These are phyloP conservation scores for Calocybe gambosa DNA, from an alignment of 1,284 basidiomycete species.

Conservation along the genomic window DNA sequence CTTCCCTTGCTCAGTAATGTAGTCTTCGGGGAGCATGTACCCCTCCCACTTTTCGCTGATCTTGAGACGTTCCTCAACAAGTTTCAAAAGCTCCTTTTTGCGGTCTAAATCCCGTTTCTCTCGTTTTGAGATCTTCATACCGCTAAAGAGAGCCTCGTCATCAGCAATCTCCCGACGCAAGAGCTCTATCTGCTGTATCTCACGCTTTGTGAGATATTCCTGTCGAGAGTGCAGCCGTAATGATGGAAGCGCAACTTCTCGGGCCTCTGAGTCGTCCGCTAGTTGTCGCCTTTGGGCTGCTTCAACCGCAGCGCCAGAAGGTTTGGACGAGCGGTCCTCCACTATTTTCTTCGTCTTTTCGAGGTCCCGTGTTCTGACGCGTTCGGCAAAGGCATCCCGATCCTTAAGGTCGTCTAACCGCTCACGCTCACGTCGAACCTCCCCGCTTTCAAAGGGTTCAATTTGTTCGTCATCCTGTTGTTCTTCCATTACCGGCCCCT, in stretches of 20 bases:
- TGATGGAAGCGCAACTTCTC: conserved; percentile 75
- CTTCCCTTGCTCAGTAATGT: conserved; percentile 98
- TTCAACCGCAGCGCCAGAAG: conserved; percentile 70
- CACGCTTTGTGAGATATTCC: conserved; percentile 94
- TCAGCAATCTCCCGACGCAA: conserved; percentile 90
- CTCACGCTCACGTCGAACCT: conserved; percentile 66
- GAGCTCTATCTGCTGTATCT: conserved; percentile 93
- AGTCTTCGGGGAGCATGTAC: conserved; percentile 94
- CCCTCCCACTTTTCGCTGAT: conserved; percentile 95
- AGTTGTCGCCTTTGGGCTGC: conserved; percentile 76
- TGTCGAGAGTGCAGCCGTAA: conserved; percentile 84
- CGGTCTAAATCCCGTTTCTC: conserved; percentile 80
- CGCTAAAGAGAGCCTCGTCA: conserved; percentile 82
- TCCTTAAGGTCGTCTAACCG: conserved; percentile 78
- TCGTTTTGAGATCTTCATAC: conserved; percentile 83
- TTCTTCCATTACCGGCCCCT: conserved; percentile 25
- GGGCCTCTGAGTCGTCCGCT: conserved; percentile 80
- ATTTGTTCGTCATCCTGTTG: conserved; percentile 36
- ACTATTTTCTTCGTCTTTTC: conserved; percentile 89
- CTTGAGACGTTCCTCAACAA: conserved; percentile 90
- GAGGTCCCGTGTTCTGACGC: conserved; percentile 79
- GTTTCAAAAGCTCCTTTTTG: conserved; percentile 88
- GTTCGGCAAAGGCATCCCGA: conserved; percentile 89
- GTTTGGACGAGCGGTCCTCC: conserved; percentile 82
- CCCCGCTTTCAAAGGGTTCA: conserved; percentile 67